Evolutionary conservation across 345 rosid species (phyloP).

Genomic region (Syzygium aromaticum): DNA sequence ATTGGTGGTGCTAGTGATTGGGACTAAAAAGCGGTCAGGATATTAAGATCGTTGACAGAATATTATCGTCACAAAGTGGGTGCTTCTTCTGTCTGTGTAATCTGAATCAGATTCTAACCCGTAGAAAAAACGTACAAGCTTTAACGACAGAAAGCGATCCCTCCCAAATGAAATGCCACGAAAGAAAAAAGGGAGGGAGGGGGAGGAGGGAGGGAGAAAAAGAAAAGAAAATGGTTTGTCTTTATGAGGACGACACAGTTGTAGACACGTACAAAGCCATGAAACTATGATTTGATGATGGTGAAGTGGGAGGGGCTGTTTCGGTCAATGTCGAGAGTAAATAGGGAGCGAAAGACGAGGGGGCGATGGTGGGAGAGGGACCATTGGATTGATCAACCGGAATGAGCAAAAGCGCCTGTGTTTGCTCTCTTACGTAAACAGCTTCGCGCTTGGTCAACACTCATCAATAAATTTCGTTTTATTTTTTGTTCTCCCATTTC

Average conservation of each 20-base stretch:
- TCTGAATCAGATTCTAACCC: constrained; percentile 22
- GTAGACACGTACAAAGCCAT: neutral
- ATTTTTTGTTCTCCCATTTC: neutral
- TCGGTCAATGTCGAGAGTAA: neutral
- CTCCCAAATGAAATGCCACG: neutral
- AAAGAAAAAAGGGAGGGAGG: neutral
- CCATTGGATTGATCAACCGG: neutral
- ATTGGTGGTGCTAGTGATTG: constrained; percentile 3
- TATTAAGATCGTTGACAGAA: constrained; percentile 7
- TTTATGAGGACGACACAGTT: neutral
- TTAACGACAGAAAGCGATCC: neutral
- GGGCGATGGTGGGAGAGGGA: neutral
- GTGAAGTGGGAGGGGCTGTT: neutral
- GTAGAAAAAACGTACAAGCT: neutral
- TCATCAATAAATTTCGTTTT: neutral
- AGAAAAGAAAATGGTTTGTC: neutral
- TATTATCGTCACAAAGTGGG: neutral
- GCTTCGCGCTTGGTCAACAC: neutral
- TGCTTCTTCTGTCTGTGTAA: neutral
- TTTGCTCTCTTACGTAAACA: neutral
- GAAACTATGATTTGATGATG: neutral
- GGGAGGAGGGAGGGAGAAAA: too few species aligned
- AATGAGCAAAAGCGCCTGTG: neutral
- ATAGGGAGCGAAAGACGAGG: neutral
- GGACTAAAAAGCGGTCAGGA: neutral